Conservation (phyloP, 495 filamentous ascomycete species). For the Penicillium salamii region DNA sequence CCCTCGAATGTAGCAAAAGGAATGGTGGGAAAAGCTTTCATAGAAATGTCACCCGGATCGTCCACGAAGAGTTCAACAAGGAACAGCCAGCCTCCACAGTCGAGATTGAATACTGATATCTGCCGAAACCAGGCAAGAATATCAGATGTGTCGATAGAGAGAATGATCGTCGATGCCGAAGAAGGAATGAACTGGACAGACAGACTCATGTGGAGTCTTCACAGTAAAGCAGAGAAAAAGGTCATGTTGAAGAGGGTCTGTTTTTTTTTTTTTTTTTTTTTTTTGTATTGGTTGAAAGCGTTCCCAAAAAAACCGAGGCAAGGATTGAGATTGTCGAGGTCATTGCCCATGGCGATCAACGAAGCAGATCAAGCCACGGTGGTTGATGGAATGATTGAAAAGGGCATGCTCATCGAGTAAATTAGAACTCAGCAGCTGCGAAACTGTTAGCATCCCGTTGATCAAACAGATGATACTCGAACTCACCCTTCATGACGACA, state of each 20-base stretch:
- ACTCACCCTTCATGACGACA: constrained; percentile 5
- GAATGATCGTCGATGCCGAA: not conserved
- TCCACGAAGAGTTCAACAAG: constrained; percentile 11
- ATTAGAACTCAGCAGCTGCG: constrained; percentile 10
- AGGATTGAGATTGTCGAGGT: constrained; percentile 2
- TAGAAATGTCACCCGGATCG: constrained; percentile 5
- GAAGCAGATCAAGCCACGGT: constrained; percentile 5
- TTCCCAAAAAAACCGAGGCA: not conserved
- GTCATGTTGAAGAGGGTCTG: constrained; percentile 6
- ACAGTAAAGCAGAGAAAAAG: constrained; percentile 7
- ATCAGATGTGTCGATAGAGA: not conserved
- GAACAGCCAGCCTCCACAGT: not conserved
- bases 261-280: constrained; percentile 8
- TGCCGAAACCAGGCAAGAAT: not conserved
- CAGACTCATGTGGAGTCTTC: constrained; percentile 15
- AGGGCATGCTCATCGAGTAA: constrained; percentile 10
- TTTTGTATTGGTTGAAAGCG: constrained; percentile 4
- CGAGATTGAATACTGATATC: not conserved
- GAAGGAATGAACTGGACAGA: constrained; percentile 10
- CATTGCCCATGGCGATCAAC: constrained; percentile 1
- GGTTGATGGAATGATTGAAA: constrained; percentile 5
- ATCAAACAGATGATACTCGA: not conserved
- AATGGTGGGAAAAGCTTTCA: constrained; percentile 9
- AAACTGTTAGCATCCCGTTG: not conserved
- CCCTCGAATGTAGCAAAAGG: constrained; percentile 12